Conservation (phyloP, 495 filamentous ascomycete species). For the Antarctomyces pellizariae region DNA sequence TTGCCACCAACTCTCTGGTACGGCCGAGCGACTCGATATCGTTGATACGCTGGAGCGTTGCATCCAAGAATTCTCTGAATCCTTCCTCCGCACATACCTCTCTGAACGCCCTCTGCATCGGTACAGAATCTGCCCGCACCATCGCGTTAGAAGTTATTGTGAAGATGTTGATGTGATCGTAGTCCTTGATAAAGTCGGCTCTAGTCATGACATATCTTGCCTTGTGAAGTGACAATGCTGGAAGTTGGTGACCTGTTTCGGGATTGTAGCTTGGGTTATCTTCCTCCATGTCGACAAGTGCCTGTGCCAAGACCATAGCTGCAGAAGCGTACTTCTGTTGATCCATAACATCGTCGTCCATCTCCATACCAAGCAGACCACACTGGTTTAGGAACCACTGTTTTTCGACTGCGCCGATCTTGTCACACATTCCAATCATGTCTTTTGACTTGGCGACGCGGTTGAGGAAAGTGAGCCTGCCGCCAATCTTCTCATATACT, state of each 20-base stretch:
- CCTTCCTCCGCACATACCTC: constrained; percentile 47
- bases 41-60: constrained; percentile 58
- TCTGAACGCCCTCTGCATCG: constrained; percentile 82
- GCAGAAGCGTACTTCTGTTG: constrained; percentile 89
- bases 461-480: constrained; percentile 65
- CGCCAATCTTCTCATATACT: constrained; percentile 68
- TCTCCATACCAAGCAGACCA: constrained; percentile 74
- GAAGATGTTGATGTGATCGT: constrained; percentile 88
- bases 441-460: constrained; percentile 61
- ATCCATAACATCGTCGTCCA: constrained; percentile 99
- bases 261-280: constrained; percentile 39
- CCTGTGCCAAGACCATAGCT: constrained; percentile 80
- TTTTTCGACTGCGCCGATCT: constrained; percentile 64
- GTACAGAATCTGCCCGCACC: constrained; percentile 83
- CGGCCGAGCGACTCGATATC: constrained; percentile 85
- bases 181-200: constrained; percentile 76
- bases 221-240: constrained; percentile 58
- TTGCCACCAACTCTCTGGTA: constrained; percentile 78
- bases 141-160: constrained; percentile 73
- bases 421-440: constrained; percentile 52
- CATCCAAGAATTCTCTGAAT: constrained; percentile 63
- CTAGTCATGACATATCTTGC: constrained; percentile 87
- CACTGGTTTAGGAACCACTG: constrained; percentile 90
- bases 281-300: constrained; percentile 61
- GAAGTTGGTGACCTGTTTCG: constrained; percentile 50